These are phyloP conservation scores for Fusarium nodosum DNA, from an alignment of 2,329 filamentous ascomycete species.

Conservation along the genomic window DNA sequence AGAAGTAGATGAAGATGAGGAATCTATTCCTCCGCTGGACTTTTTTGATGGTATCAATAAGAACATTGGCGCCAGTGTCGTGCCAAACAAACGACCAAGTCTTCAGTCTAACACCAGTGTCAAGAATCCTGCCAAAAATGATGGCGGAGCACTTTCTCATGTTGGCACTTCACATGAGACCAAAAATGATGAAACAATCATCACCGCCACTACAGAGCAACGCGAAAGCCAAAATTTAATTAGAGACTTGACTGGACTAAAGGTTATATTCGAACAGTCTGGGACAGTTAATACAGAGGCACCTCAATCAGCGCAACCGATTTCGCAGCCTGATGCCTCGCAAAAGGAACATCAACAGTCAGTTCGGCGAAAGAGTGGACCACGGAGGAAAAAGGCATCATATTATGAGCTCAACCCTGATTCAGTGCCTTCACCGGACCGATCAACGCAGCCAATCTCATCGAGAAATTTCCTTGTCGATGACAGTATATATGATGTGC, in stretches of 20 bases:
- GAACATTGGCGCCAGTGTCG: constrained; percentile 4
- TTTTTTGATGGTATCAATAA: constrained; percentile 39
- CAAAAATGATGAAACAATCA: neutral
- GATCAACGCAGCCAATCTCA: neutral
- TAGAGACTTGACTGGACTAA: neutral
- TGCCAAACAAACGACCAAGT: constrained; percentile 3
- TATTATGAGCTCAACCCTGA: constrained; percentile 29
- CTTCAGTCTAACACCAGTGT: neutral
- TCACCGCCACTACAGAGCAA: neutral
- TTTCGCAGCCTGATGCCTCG: neutral
- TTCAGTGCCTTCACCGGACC: constrained; percentile 2
- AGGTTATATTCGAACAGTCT: neutral
- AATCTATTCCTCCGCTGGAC: constrained; percentile 3
- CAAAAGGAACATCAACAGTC: constrained; percentile 1
- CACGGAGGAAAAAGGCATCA: constrained; percentile 30
- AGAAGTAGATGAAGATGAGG: constrained; percentile 26
- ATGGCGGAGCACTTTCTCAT: neutral
- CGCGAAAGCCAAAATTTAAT: neutral
- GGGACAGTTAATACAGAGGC: neutral
- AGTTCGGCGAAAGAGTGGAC: constrained; percentile 6
- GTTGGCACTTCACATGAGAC: neutral
- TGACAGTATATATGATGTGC: neutral
- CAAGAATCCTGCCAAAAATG: neutral
- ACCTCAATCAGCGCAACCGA: neutral
- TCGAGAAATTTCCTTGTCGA: neutral